Evolutionary conservation across 805 yeast genomes (phyloP).

Genomic region (Blastobotrys chiropterorum): DNA sequence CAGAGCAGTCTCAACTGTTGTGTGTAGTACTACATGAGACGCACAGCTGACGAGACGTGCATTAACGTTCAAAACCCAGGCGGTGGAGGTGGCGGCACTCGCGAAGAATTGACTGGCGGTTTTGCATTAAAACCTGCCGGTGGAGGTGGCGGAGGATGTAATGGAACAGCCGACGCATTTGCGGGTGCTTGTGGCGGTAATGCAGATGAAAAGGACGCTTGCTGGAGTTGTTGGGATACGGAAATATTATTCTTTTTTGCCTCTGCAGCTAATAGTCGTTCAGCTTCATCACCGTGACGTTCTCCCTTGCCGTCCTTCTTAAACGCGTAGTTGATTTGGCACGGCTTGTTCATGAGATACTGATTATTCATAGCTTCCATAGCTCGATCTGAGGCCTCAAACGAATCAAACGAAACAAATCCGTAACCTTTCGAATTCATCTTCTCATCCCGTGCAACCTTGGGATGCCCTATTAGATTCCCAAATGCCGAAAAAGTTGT

Average conservation of each 20-base stretch:
- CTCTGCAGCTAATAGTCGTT: conserved; percentile 61
- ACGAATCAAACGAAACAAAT: conserved; percentile 56
- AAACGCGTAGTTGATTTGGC: conserved; percentile 62
- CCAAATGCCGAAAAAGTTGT: conserved; percentile 71
- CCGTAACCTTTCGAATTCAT: conserved; percentile 59
- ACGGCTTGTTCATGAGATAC: conserved; percentile 57
- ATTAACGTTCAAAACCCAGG: neutral
- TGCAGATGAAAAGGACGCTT: neutral
- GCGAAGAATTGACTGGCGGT: neutral
- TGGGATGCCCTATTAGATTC: conserved; percentile 43
- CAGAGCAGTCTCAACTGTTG: too few relatives aligned
- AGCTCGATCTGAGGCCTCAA: conserved; percentile 66
- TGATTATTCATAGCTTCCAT: conserved; percentile 62
- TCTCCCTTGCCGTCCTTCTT: conserved; percentile 53
- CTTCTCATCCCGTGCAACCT: conserved; percentile 43
- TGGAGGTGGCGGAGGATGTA: neutral
- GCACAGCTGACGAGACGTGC: too few relatives aligned
- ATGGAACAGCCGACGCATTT: neutral
- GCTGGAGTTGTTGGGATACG: neutral
- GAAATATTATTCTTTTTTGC: conserved; percentile 40
- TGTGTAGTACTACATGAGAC: too few relatives aligned
- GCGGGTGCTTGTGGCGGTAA: neutral
- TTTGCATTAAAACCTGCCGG: neutral
- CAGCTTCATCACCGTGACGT: conserved; percentile 74
- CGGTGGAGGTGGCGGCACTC: neutral